These are phyloP conservation scores for Neurospora sublineolata DNA, from an alignment of 495 filamentous ascomycete genomes.

Conservation along the genomic window DNA sequence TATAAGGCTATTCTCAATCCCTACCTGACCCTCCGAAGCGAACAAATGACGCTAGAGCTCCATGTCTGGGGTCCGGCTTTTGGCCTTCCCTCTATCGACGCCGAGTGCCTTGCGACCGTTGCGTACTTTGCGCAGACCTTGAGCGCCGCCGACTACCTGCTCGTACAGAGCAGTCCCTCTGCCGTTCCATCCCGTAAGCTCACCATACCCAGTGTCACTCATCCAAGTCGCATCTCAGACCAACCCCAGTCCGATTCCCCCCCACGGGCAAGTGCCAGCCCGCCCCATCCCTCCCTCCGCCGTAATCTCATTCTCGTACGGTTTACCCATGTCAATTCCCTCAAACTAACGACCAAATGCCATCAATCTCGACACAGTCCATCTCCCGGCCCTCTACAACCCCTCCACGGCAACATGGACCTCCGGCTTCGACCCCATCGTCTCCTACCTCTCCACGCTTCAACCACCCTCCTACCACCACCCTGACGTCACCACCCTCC, in stretches of 20 bases:
- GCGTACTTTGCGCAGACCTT: conserved; percentile 54
- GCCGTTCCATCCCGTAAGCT: conserved; percentile 65
- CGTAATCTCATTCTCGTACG: conserved; percentile 6
- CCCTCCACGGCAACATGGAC: conserved; percentile 42
- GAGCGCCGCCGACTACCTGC: conserved; percentile 52
- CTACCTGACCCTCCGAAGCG: background rate
- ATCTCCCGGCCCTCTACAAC: conserved; percentile 64
- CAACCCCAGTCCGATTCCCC: background rate
- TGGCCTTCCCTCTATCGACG: conserved; percentile 74
- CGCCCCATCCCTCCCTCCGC: background rate
- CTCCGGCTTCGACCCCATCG: conserved; percentile 62
- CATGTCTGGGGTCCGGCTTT: conserved; percentile 90
- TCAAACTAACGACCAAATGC: conserved; percentile 2
- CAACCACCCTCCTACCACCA: conserved; percentile 47
- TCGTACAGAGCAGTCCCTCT: conserved; percentile 63
- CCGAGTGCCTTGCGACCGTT: conserved; percentile 72
- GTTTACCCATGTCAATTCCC: background rate
- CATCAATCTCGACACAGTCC: conserved; percentile 36
- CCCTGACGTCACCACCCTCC: conserved; percentile 43
- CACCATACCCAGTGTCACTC: background rate
- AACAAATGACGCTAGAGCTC: conserved; percentile 49
- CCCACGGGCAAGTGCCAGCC: background rate
- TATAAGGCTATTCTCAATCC: background rate
- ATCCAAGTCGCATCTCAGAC: background rate
- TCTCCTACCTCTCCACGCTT: conserved; percentile 47